A percentile compares a stretch with the other conserved stretches of the same genome.
Conservation (phyloP, 2,329 filamentous ascomycete species). For the Hyphodiscus sp. region DNA sequence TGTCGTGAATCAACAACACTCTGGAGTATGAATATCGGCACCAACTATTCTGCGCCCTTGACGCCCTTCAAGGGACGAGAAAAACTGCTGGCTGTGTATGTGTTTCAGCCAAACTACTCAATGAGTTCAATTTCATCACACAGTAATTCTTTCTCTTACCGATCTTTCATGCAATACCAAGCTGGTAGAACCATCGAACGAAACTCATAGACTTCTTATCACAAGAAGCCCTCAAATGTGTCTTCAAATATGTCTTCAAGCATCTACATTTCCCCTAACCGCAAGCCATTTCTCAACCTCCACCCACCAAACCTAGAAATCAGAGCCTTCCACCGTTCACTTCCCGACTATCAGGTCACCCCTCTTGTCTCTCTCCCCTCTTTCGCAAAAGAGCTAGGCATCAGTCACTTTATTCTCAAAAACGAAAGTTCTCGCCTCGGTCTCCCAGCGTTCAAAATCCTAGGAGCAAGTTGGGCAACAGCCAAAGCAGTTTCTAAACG, state of each 20-base stretch:
- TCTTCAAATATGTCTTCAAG: not conserved
- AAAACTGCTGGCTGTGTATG: not conserved
- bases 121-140: too few species aligned
- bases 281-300: not conserved
- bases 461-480: conserved; percentile 70
- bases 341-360: conserved; percentile 11
- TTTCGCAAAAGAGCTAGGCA: conserved; percentile 50
- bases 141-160: too few species aligned
- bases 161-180: too few species aligned
- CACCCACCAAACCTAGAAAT: not conserved
- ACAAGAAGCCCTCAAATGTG: too few species aligned
- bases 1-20: too few species aligned
- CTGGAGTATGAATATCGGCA: too few species aligned
- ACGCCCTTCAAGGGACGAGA: not conserved
- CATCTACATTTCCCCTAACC: not conserved
- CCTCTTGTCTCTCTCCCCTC: conserved; percentile 37
- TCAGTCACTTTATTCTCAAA: conserved; percentile 58
- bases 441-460: conserved; percentile 71
- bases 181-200: too few species aligned
- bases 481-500: conserved; percentile 48
- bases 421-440: conserved; percentile 64
- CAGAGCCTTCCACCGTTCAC: not conserved
- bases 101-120: not conserved
- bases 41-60: not conserved
- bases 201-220: too few species aligned